Conservation (phyloP, 1,284 basidiomycete species). For the Sporisorium reilianum region DNA sequence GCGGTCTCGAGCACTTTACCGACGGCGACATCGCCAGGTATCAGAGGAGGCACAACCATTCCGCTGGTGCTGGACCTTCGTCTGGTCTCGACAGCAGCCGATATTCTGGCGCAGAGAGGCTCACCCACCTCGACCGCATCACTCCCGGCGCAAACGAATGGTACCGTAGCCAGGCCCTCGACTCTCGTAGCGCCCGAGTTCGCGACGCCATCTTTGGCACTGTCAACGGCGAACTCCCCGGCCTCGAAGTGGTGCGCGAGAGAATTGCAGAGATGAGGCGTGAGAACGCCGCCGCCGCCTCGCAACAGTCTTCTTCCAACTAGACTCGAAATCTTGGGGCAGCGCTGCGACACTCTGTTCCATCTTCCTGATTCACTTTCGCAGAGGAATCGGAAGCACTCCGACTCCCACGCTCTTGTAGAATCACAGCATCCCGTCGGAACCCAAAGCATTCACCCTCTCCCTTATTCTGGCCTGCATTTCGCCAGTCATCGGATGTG, state of each 20-base stretch:
- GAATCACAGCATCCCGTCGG: not conserved
- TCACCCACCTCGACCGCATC: conserved; percentile 41
- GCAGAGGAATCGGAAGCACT: not conserved
- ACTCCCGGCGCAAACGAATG: conserved; percentile 48
- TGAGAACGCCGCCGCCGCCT: conserved; percentile 23
- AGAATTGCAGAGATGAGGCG: conserved; percentile 44
- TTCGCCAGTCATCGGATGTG: not conserved
- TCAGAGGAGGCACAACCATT: conserved; percentile 43
- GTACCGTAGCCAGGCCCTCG: conserved; percentile 50
- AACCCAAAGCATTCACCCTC: not conserved
- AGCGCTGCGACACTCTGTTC: not conserved
- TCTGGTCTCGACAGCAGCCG: conserved; percentile 39
- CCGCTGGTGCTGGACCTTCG: conserved; percentile 24
- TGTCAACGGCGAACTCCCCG: conserved; percentile 62
- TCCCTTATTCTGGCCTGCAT: not conserved
- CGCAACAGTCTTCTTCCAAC: conserved; percentile 9
- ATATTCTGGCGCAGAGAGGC: conserved; percentile 48
- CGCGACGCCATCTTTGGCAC: conserved; percentile 69
- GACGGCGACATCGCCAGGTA: conserved; percentile 52
- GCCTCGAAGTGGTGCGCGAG: conserved; percentile 66
- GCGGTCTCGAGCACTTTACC: conserved; percentile 38
- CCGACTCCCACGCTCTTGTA: conserved; percentile 2
- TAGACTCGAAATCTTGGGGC: conserved; percentile 4
- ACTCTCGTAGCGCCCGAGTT: conserved; percentile 56
- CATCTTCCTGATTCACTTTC: not conserved